Base-by-base conservation (phyloP, 352 stramenopile genomes). In the Pythium scleroteichum region DNA sequence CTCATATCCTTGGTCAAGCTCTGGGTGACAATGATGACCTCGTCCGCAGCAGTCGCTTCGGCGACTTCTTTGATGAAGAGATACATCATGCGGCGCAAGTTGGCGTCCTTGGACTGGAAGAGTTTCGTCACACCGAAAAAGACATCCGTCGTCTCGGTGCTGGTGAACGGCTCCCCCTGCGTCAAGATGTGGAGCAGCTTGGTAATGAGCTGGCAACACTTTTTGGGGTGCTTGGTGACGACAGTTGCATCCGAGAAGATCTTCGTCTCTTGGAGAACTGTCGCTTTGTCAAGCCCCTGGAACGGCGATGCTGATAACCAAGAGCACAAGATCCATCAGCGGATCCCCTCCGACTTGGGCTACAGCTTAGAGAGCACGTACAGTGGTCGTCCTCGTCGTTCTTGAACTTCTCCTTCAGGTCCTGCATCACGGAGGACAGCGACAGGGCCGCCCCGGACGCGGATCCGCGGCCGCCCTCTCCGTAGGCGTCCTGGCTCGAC, bases 1-100 rank as follows among this genome's bases (percentile, higher is more conserved):
- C 98, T 99, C 95, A 99, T 99, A 75, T 99, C 98, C 80, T 99
- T 99, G 27, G 96, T 99, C 14, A 99, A 75, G 84, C 90, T 99
- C 47, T 98, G 97, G 8, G 97, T 98, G 49, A 99, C 97, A 71
- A 99, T 99, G 72, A 99, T 99, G 19, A 99, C 96, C 72, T 96
- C 88, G 56, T 94, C 82, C 13, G 90, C 85, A 23, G 90, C 87
- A n/a, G 90, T 96, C 20, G 85, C 86, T 60, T 97, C 90, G 0
- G 87, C 94, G 54, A 99, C 95, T 62, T 99, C 97, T 78, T 99
- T 99, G 70, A 99, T 99, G 72, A 99, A 99, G 2, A 99, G 78
- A 77, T 99, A 99, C 64, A 99, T 98, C 96, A 99, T 99, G 22
- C 97, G 85, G 19, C 98, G 80, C 50, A 99, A 74, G 41, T 97